Evolutionary conservation across 108 stramenopile species (phyloP).

Genomic region (Conticribra weissflogii): DNA sequence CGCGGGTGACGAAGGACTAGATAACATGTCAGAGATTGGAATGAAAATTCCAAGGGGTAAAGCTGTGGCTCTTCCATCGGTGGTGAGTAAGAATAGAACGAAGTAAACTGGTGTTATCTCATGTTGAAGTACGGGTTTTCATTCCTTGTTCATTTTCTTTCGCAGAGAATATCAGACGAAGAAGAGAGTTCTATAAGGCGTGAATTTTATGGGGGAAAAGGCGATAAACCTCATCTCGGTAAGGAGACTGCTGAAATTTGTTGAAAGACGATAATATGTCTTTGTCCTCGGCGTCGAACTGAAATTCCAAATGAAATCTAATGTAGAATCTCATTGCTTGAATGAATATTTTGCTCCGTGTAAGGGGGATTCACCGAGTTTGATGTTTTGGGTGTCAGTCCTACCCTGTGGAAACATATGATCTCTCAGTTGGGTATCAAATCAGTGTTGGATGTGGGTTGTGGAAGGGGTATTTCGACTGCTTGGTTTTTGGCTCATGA

Average conservation of each 20-base stretch:
- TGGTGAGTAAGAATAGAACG: too few relatives aligned
- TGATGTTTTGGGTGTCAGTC: constrained; percentile 56
- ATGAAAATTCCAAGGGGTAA: constrained; percentile 32
- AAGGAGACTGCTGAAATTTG: not conserved
- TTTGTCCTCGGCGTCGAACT: too few relatives aligned
- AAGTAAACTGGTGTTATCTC: too few relatives aligned
- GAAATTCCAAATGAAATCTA: not conserved
- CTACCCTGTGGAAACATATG: constrained; percentile 54
- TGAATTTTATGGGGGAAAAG: constrained; percentile 62
- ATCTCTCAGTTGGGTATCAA: constrained; percentile 54
- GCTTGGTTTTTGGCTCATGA: constrained; percentile 65
- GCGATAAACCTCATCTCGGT: constrained; percentile 64
- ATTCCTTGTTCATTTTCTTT: too few relatives aligned
- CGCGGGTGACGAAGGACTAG: too few relatives aligned
- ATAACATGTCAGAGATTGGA: too few relatives aligned
- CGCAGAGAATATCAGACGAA: constrained; percentile 7
- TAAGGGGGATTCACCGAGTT: constrained; percentile 74
- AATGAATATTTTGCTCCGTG: not conserved
- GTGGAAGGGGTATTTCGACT: constrained; percentile 69
- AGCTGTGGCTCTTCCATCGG: constrained; percentile 43
- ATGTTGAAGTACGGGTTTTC: too few relatives aligned
- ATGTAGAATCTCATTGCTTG: not conserved
- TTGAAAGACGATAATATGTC: not conserved
- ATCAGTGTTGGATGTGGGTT: constrained; percentile 77
- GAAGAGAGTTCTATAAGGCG: constrained; percentile 23